phyloP scores from a whole-genome alignment of 2,329 filamentous ascomycete species.

The Sporothrix pseudoabietina region DNA sequence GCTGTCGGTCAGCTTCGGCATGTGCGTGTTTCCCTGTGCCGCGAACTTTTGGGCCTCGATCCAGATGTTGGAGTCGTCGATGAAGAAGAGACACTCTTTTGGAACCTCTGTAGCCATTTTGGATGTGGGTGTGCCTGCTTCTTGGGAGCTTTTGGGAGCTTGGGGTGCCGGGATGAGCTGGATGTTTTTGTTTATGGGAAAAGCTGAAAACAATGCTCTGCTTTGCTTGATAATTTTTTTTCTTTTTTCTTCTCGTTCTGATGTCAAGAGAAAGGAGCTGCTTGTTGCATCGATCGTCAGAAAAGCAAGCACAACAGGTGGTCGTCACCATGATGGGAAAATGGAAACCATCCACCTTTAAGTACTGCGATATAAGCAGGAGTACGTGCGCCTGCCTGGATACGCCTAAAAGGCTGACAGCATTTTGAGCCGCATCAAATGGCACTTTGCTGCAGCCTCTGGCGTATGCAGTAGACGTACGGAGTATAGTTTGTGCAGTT shows the following conservation, averaged over 20 bases:
- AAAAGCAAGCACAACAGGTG: background rate
- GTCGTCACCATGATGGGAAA: background rate
- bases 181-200: background rate
- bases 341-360: background rate
- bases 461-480: background rate
- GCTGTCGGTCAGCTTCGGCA: slow-evolving; percentile 36
- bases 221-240: background rate
- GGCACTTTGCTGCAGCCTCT: background rate
- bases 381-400: too few relatives aligned
- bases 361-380: too few relatives aligned
- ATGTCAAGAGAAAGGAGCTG: background rate
- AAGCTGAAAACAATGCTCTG: too few relatives aligned
- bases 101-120: background rate
- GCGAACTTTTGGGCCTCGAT: slow-evolving; percentile 37
- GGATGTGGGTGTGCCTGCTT: background rate
- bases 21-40: slow-evolving; percentile 33
- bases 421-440: too few relatives aligned
- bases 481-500: background rate
- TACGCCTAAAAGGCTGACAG: too few relatives aligned
- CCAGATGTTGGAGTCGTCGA: slow-evolving; percentile 38
- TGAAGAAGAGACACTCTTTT: slow-evolving; percentile 36
- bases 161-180: background rate
- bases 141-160: background rate
- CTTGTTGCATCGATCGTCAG: background rate
- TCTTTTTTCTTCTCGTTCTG: background rate